Percentiles rank a stretch among this genome's conserved stretches.
Evolutionary conservation across 331 rosid species (phyloP).

Genomic region (Malus hybrid): DNA sequence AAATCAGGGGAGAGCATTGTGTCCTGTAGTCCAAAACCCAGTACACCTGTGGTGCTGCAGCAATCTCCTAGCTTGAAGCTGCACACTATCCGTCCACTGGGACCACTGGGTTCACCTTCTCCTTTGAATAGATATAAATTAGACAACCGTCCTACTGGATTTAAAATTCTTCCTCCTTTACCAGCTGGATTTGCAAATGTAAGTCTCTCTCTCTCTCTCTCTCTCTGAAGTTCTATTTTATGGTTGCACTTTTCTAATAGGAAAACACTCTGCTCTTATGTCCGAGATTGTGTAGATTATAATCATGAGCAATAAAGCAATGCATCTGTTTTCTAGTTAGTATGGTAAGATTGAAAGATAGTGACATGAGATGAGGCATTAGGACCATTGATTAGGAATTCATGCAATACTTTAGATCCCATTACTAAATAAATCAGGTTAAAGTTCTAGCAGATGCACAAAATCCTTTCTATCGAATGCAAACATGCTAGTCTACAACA

Average conservation of each 20-base stretch:
- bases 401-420: too few relatives aligned
- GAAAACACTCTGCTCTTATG: background rate
- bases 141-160: slow-evolving; percentile 75
- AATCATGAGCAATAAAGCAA: background rate
- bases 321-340: background rate
- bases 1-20: slow-evolving; percentile 28
- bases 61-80: slow-evolving; percentile 57
- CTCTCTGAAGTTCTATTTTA: background rate
- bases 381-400: background rate
- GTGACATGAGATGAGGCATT: background rate
- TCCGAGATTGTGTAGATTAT: background rate
- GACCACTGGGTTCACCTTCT: slow-evolving; percentile 33
- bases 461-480: background rate
- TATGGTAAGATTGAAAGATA: background rate
- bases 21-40: slow-evolving; percentile 55
- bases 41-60: slow-evolving; percentile 29
- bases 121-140: slow-evolving; percentile 60
- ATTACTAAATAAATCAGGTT: background rate
- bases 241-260: background rate
- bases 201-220: slow-evolving; percentile 29
- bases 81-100: slow-evolving; percentile 43
- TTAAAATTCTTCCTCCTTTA: slow-evolving; percentile 74
- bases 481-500: background rate
- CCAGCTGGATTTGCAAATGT: slow-evolving; percentile 74
- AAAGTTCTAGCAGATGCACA: background rate